phyloP scores from a whole-genome alignment of 2,329 filamentous ascomycete genomes.

The Neodidymelliopsis sp. region DNA sequence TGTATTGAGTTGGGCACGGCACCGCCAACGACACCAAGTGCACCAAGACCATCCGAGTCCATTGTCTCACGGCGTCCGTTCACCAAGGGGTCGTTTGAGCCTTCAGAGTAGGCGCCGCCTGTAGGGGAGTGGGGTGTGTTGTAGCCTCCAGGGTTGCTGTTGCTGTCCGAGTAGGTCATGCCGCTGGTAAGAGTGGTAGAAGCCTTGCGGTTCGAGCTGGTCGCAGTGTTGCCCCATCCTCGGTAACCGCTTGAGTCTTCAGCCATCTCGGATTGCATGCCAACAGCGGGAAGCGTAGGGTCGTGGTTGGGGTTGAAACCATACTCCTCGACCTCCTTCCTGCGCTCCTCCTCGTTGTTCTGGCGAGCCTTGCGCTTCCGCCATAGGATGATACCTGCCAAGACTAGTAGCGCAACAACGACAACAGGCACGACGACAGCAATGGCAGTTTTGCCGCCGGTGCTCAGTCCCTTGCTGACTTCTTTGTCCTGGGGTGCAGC shows the following conservation, averaged over 20 bases:
- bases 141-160: slow-evolving; percentile 62
- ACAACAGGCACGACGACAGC: slow-evolving; percentile 94
- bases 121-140: slow-evolving; percentile 67
- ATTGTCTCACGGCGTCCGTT: slow-evolving; percentile 57
- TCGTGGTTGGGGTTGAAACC: slow-evolving; percentile 98
- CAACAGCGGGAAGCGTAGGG: slow-evolving; percentile 73
- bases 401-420: slow-evolving; percentile 80
- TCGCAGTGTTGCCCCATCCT: slow-evolving; percentile 89
- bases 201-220: slow-evolving; percentile 74
- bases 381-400: slow-evolving; percentile 84
- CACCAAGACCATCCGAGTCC: slow-evolving; percentile 83
- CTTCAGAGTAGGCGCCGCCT: slow-evolving; percentile 70
- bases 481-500: slow-evolving; percentile 23
- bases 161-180: slow-evolving; percentile 73
- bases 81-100: slow-evolving; percentile 71
- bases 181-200: slow-evolving; percentile 90
- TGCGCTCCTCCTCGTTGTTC: slow-evolving; percentile 82
- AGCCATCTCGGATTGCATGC: slow-evolving; percentile 71
- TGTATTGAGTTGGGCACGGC: slow-evolving; percentile 67
- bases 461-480: slow-evolving; percentile 57
- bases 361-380: slow-evolving; percentile 86
- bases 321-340: slow-evolving; percentile 97
- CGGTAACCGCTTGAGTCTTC: slow-evolving; percentile 83
- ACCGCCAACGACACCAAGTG: slow-evolving; percentile 63
- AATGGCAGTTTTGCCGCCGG: slow-evolving; percentile 80